A percentile compares a stretch with the other conserved stretches of the same genome.
These are phyloP conservation scores for Ramalina intermedia DNA, from an alignment of 495 filamentous ascomycete species.

Conservation along the genomic window DNA sequence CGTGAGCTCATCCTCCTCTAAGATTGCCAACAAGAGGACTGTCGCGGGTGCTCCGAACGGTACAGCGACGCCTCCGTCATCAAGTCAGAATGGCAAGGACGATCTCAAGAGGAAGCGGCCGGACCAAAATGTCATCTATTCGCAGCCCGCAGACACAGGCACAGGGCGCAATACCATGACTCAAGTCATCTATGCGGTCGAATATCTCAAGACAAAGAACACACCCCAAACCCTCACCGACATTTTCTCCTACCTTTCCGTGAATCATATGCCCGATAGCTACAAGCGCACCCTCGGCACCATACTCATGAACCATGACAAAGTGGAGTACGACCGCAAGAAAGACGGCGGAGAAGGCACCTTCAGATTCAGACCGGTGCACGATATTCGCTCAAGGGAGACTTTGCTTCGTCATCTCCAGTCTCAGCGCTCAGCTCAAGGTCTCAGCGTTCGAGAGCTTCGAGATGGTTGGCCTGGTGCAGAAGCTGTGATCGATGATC, in stretches of 20 bases:
- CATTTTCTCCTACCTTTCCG: constrained; percentile 61
- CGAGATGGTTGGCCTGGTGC: constrained; percentile 90
- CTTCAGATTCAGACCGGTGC: constrained; percentile 65
- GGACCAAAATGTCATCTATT: constrained; percentile 47
- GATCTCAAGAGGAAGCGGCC: constrained; percentile 47
- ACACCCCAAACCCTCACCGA: constrained; percentile 54
- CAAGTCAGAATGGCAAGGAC: constrained; percentile 17
- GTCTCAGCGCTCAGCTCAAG: constrained; percentile 62
- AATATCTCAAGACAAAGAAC: constrained; percentile 65
- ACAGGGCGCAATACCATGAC: constrained; percentile 68
- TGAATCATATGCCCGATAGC: constrained; percentile 37
- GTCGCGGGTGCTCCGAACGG: constrained; percentile 20
- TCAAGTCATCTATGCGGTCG: constrained; percentile 68
- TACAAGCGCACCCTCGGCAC: constrained; percentile 30
- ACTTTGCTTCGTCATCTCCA: constrained; percentile 70
- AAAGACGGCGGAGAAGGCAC: constrained; percentile 45
- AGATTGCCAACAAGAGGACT: constrained; percentile 33
- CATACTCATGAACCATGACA: constrained; percentile 43
- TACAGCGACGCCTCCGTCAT: constrained; percentile 23
- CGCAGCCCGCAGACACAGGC: constrained; percentile 64
- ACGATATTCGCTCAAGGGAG: constrained; percentile 58
- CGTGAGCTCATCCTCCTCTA: constrained; percentile 32
- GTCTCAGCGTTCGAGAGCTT: constrained; percentile 70
- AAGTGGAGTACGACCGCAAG: constrained; percentile 55
- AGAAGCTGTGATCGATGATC: constrained; percentile 54